These are phyloP conservation scores for Tolypocladium amazonense DNA, from an alignment of 2,329 filamentous ascomycete species.

Conservation along the genomic window DNA sequence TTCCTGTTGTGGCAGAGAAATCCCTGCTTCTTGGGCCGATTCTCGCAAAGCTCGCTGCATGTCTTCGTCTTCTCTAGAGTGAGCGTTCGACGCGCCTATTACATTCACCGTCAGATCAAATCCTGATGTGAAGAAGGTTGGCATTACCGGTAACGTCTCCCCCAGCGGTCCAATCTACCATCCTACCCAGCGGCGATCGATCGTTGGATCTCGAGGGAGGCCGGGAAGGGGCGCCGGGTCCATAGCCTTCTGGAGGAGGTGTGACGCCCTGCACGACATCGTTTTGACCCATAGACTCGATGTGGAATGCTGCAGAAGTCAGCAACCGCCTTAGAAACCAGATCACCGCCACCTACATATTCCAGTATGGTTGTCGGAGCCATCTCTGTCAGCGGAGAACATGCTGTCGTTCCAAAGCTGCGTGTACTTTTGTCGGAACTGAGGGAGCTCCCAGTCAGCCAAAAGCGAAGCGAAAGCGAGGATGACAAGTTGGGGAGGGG, in stretches of 20 bases:
- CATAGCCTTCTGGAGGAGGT: conserved; percentile 28
- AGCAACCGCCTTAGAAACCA: conserved; percentile 6
- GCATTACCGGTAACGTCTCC: conserved; percentile 29
- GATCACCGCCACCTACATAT: conserved; percentile 27
- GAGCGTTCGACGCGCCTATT: conserved; percentile 24
- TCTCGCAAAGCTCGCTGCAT: conserved; percentile 45
- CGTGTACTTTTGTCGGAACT: conserved; percentile 38
- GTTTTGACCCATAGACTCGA: conserved; percentile 40
- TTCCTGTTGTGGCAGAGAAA: conserved; percentile 34
- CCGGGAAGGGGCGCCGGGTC: conserved; percentile 40
- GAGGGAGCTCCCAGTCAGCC: conserved; percentile 1
- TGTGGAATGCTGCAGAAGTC: conserved; percentile 37
- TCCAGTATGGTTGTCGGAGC: conserved; percentile 27
- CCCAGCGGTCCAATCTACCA: conserved; percentile 34
- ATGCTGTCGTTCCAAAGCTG: conserved; percentile 42
- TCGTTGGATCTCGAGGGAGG: conserved; percentile 51
- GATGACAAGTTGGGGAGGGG: background rate
- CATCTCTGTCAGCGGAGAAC: conserved; percentile 43
- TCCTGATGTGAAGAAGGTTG: background rate
- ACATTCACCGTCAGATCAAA: background rate
- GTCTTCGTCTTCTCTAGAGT: conserved; percentile 42
- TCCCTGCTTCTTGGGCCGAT: conserved; percentile 42
- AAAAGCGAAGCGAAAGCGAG: background rate
- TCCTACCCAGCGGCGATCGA: conserved; percentile 43
- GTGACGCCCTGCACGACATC: conserved; percentile 32